Evolutionary conservation across 1,284 basidiomycete species (phyloP).

Genomic region (Cutaneotrichosporon cutaneum): DNA sequence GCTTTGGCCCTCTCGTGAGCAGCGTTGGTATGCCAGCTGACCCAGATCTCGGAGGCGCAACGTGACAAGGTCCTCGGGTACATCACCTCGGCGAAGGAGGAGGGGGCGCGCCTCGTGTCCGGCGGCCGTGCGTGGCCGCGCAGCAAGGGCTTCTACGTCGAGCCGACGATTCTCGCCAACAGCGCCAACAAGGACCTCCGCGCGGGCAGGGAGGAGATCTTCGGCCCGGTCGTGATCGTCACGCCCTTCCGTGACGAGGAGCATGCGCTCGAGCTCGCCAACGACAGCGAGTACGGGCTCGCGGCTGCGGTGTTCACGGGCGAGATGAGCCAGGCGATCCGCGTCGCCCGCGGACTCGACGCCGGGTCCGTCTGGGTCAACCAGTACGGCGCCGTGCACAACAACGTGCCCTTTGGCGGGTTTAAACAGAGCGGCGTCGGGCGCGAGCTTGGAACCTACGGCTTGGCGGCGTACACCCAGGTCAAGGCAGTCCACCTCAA

Average conservation of each 20-base stretch:
- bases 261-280: conserved; percentile 66
- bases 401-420: conserved; percentile 89
- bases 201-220: conserved; percentile 53
- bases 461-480: conserved; percentile 61
- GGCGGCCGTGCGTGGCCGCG: conserved; percentile 64
- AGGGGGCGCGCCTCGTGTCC: conserved; percentile 74
- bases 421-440: conserved; percentile 80
- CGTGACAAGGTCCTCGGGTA: conserved; percentile 86
- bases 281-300: conserved; percentile 80
- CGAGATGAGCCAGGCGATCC: conserved; percentile 82
- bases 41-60: conserved; percentile 69
- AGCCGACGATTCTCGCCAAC: conserved; percentile 52
- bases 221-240: conserved; percentile 55
- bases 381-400: conserved; percentile 75
- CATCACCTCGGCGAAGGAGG: conserved; percentile 79
- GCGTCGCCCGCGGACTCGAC: conserved; percentile 75
- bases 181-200: conserved; percentile 40
- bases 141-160: conserved; percentile 45
- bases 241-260: conserved; percentile 53
- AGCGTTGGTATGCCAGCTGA: neutral
- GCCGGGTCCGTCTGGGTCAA: conserved; percentile 84
- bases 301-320: conserved; percentile 85
- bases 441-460: conserved; percentile 84
- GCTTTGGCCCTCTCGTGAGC: conserved; percentile 67
- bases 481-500: conserved; percentile 11